Evolutionary conservation across 768 basidiomycete genomes (phyloP), one percentile per base, ranked within the genome.

Genomic region (Atractiella rhizophila): DNA sequence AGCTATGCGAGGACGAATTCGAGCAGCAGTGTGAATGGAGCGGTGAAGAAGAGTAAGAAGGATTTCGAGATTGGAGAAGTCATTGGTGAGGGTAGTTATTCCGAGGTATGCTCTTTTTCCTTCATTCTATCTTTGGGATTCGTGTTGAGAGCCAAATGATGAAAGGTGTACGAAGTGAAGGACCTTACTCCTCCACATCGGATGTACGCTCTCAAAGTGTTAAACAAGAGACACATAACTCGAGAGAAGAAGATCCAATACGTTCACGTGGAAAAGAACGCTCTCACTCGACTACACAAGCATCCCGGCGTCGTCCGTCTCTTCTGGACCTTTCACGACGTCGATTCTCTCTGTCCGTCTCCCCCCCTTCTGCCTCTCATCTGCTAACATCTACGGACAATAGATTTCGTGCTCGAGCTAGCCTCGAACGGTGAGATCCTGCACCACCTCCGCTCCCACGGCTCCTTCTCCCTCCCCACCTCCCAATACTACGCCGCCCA

Each of bases 401-500:
- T n/a, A n/a, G n/a, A 64, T 46, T 65, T 64, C 45, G 63, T 64
- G 1, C 53, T 64, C 24, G 63, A 65, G 41, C 47, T 61, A 15
- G 63, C 61, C 0, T 52, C 51, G 18, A 64, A 63, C 34, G 63
- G 63, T 16, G 63, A 65, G 48, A 43, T 65, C 23, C 48, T 62
- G 23, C 52, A 53, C 4, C 54, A 50, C 44, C 58, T 64, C 46
- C 57, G 60, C 35, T 52, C 61, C 37, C 62, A 81, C 44, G 91
- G 91, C n/a, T 94, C 91, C 0, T 62, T 98, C 30, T 80, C 79
- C 19, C 56, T 75, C 5, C 51, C 61, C 5, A 86, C 79, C 40
- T 67, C 77, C 0, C 68, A 73, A 30, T 77, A 79, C 57, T 96
- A 94, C 56, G 65, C 76, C 1, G 86, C 88, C 0, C 83, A 91